Evolutionary conservation across 805 yeast genomes (phyloP).

Genomic region (Wilhelminamyces savonicus): DNA sequence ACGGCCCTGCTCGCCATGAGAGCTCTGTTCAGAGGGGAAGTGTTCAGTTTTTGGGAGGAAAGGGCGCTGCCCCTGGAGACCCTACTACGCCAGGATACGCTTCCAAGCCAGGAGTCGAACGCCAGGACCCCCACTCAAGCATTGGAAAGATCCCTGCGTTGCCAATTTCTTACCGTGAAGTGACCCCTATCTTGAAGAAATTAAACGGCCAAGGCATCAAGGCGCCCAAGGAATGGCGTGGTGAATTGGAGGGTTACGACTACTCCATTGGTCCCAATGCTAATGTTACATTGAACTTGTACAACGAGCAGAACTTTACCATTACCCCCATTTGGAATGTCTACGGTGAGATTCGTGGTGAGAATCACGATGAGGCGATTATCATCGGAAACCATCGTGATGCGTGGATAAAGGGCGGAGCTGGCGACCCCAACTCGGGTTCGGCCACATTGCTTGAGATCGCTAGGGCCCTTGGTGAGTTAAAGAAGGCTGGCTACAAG

Average conservation of each 20-base stretch:
- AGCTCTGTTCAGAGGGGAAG: conserved; percentile 58
- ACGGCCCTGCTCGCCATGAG: conserved; percentile 62
- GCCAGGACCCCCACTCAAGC: conserved; percentile 44
- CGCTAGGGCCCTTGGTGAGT: conserved; percentile 50
- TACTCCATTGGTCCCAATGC: conserved; percentile 51
- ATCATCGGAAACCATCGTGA: conserved; percentile 74
- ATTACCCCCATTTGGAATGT: conserved; percentile 59
- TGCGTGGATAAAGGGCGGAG: conserved; percentile 76
- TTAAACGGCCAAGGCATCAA: conserved; percentile 55
- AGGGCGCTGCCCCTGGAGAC: conserved; percentile 52
- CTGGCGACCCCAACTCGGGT: conserved; percentile 76
- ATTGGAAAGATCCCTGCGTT: conserved; percentile 66
- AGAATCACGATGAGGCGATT: conserved; percentile 45
- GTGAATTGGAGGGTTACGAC: conserved; percentile 33
- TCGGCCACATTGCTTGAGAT: conserved; percentile 60
- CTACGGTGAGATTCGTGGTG: conserved; percentile 55
- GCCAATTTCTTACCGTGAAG: conserved; percentile 62
- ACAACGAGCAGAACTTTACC: conserved; percentile 55
- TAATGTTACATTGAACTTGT: conserved; percentile 42
- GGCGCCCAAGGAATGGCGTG: conserved; percentile 35
- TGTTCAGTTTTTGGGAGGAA: conserved; percentile 48
- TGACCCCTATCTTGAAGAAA: conserved; percentile 52
- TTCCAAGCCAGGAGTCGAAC: conserved; percentile 42
- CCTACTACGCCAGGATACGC: conserved; percentile 73
- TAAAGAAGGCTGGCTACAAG: conserved; percentile 57